Evolutionary conservation across 2,329 filamentous ascomycete genomes (phyloP), one percentile per base, ranked within the genome.

Genomic region (Pestalotiopsis sp.): DNA sequence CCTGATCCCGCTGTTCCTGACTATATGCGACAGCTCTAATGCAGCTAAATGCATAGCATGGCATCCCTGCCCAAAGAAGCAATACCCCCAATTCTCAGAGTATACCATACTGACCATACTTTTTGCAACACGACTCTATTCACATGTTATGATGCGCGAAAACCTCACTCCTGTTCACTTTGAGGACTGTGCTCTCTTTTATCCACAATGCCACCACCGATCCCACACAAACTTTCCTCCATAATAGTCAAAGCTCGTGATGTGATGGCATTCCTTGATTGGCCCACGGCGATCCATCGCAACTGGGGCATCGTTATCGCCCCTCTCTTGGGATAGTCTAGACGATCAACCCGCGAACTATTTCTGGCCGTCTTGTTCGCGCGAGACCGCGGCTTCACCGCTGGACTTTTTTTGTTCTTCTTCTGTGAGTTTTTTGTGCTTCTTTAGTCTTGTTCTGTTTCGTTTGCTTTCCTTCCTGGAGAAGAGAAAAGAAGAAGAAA

Each of bases 301-400:
- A 31, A 59, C n/a, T 31, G 57, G 57, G 57, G 57, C 57, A 25
- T 59, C 45, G 52, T 59, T 59, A 59, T 59, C 57, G 57, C 57
- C 57, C 57, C 57, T 59, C 57, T 57, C n/a, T 59, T 59, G 57
- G 45, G 17, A 52, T n/a, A 52, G 45, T 52, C 57, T 59, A 31
- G 57, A 20, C 45, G 57, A 31, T 59, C 23, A 59, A 17, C 57
- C n/a, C 57, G 23, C 20, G 23, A 14, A 59, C 14, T 27, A 27
- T 31, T 59, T 25, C 20, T 59, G 23, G 20, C 57, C 23, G 20
- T 57, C 27, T 31, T 31, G 27, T 52, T 52, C 45, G 17, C 45
- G 45, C n/a, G 45, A 9, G 2, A 9, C 1, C 57, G 17, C 23
- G 27, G 57, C 57, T 59, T 59, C 57, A 59, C 57, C 57, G 57